Conservation (phyloP, 306 rosid species). For the Corylus americana region DNA sequence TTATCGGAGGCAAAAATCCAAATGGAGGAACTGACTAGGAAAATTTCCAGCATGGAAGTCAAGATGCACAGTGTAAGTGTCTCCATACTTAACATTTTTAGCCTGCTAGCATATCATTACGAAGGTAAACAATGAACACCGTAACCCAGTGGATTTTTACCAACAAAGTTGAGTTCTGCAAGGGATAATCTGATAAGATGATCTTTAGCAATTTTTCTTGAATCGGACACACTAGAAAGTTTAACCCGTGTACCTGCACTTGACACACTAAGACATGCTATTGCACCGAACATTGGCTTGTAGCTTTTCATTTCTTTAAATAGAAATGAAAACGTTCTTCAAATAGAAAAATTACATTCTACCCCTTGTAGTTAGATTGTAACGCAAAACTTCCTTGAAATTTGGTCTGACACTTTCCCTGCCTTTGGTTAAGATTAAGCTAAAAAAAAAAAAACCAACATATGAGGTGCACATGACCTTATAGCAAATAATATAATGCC, state of each 20-base stretch:
- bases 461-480: background rate
- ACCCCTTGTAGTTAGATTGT: background rate
- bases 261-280: background rate
- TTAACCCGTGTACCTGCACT: background rate
- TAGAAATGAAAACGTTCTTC: too few relatives aligned
- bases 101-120: background rate
- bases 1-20: constrained; percentile 47
- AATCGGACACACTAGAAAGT: background rate
- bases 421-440: background rate
- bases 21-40: constrained; percentile 52
- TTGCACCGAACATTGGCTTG: background rate
- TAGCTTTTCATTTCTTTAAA: background rate
- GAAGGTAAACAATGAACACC: background rate
- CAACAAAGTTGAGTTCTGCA: background rate
- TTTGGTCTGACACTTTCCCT: background rate
- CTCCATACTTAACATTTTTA: constrained; percentile 12
- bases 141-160: background rate
- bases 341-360: background rate
- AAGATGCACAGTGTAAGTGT: constrained; percentile 60
- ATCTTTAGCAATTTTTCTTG: background rate
- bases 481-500: too few relatives aligned
- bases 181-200: background rate
- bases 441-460: background rate
- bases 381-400: background rate
- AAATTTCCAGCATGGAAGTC: constrained; percentile 55